Percentiles rank a stretch among this genome's conserved stretches.
These are phyloP conservation scores for Coffea canephora DNA, from an alignment of 257 asterid genomes.

Conservation along the genomic window DNA sequence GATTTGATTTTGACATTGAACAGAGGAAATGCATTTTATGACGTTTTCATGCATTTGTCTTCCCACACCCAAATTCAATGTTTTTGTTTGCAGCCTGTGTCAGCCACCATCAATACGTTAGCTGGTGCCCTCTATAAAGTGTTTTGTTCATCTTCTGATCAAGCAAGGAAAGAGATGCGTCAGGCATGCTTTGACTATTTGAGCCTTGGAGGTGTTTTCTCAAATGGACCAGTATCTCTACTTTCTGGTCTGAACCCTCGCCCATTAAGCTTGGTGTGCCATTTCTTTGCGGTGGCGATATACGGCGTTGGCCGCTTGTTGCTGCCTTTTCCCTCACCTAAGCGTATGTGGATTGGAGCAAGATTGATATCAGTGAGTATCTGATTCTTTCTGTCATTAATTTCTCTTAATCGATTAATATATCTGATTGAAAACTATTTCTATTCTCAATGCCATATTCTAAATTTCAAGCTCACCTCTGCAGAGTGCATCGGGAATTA, in stretches of 20 bases:
- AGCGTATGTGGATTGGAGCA: slow-evolving; percentile 51
- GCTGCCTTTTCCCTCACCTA: slow-evolving; percentile 56
- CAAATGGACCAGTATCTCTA: slow-evolving; percentile 52
- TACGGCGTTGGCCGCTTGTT: slow-evolving; percentile 59
- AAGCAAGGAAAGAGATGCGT: slow-evolving; percentile 64
- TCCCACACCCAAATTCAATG: background rate
- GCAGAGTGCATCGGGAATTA: slow-evolving; percentile 52
- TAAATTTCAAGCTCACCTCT: background rate
- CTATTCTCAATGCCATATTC: background rate
- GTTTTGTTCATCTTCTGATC: slow-evolving; percentile 57
- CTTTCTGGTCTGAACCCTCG: slow-evolving; percentile 61
- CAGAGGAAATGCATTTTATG: background rate
- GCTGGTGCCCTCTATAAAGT: slow-evolving; percentile 62
- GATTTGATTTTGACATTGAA: background rate
- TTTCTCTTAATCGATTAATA: background rate
- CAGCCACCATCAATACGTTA: slow-evolving; percentile 55
- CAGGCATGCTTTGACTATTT: slow-evolving; percentile 59
- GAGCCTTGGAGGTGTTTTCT: slow-evolving; percentile 58
- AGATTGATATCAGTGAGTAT: slow-evolving; percentile 37
- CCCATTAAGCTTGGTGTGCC: slow-evolving; percentile 53
- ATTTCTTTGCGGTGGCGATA: slow-evolving; percentile 60
- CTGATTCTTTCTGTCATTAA: background rate
- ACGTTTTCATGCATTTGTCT: background rate
- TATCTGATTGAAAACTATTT: background rate
- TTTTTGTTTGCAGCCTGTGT: slow-evolving; percentile 49